phyloP scores from a whole-genome alignment of 805 yeast species.

The Candida nitratophila region DNA sequence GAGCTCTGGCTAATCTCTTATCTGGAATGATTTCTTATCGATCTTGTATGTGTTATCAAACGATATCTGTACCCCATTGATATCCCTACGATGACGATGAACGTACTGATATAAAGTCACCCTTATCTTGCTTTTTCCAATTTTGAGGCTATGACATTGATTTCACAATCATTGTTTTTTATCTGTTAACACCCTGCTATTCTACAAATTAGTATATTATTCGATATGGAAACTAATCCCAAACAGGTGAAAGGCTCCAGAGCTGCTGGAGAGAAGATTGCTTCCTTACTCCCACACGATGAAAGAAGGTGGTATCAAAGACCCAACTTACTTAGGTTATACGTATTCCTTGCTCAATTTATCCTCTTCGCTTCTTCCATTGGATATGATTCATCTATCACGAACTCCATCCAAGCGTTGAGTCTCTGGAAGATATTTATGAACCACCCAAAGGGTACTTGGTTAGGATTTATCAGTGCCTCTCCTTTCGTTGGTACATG shows the following conservation, averaged over 20 bases:
- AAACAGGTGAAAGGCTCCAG: neutral
- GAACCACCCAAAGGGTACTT: conserved; percentile 11
- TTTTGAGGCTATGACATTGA: no score
- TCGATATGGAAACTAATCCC: neutral
- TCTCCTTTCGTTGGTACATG: conserved; percentile 14
- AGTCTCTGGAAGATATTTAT: conserved; percentile 10
- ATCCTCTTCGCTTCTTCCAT: conserved; percentile 12
- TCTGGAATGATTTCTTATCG: no score
- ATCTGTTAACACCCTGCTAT: no score
- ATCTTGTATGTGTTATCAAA: no score
- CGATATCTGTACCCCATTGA: no score
- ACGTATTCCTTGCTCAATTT: conserved; percentile 7
- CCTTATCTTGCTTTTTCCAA: neutral
- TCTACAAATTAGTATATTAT: no score
- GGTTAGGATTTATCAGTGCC: conserved; percentile 14
- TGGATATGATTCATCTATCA: conserved; percentile 14
- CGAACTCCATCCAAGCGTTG: conserved; percentile 13
- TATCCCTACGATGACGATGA: no score
- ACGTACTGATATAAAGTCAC: neutral
- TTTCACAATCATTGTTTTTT: no score
- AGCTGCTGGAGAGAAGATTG: conserved; percentile 10
- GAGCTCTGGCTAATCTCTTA: no score
- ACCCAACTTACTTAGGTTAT: conserved; percentile 10
- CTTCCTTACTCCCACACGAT: conserved; percentile 10
- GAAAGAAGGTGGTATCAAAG: conserved; percentile 12